These are phyloP conservation scores for Allium sativum DNA, from an alignment of 106 monocot genomes.

Conservation along the genomic window DNA sequence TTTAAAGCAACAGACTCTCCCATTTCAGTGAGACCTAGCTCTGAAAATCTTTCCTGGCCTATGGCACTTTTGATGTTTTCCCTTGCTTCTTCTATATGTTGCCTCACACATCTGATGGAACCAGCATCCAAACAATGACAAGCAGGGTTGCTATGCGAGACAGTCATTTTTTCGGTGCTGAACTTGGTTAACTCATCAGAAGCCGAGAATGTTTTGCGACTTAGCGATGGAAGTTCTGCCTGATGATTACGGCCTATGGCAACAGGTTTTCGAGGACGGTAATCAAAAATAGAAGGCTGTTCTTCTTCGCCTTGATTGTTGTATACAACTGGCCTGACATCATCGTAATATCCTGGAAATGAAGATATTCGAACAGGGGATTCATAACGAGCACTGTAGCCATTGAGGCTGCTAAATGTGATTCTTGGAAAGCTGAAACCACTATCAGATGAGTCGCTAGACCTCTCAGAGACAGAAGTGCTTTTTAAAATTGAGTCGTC, in stretches of 20 bases:
- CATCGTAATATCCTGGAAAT: slow-evolving; percentile 7
- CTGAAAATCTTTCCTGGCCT: slow-evolving; percentile 46
- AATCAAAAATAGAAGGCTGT: slow-evolving; percentile 4
- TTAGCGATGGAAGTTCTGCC: slow-evolving; percentile 10
- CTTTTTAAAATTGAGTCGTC: too few relatives aligned
- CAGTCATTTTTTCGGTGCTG: not conserved
- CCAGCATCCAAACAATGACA: slow-evolving; percentile 60
- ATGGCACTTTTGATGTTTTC: slow-evolving; percentile 22
- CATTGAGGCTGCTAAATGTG: not conserved
- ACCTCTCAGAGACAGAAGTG: not conserved
- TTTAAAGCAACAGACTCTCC: slow-evolving; percentile 67
- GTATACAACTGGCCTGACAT: not conserved
- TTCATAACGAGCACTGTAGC: not conserved
- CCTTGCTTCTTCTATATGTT: slow-evolving; percentile 64
- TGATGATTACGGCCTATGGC: slow-evolving; percentile 16
- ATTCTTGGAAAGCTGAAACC: slow-evolving; percentile 1
- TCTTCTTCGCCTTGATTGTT: not conserved
- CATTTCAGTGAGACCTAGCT: slow-evolving; percentile 67
- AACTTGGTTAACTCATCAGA: slow-evolving; percentile 23
- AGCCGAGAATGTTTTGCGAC: not conserved
- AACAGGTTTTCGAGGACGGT: slow-evolving; percentile 5
- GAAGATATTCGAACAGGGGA: not conserved
- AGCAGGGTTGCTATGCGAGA: not conserved
- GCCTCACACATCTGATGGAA: slow-evolving; percentile 49
- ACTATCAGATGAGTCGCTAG: slow-evolving; percentile 2